phyloP scores from a whole-genome alignment of 148 eudicot species.

The Oxyria digyna region DNA sequence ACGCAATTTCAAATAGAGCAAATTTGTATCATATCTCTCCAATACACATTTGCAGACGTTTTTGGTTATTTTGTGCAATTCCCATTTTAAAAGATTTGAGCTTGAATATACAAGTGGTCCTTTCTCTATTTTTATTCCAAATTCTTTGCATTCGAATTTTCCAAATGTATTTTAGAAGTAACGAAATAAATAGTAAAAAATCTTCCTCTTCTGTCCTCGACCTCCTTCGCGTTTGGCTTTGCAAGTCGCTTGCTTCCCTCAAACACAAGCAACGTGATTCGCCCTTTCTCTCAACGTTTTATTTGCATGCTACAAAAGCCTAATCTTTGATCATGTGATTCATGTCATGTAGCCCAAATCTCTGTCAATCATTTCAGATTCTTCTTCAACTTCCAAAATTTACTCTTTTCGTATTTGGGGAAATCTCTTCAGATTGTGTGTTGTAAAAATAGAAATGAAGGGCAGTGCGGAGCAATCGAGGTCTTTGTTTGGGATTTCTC shows the following conservation, averaged over 20 bases:
- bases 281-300: constrained; percentile 11
- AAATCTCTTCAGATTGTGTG: not conserved
- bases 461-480: constrained; percentile 58
- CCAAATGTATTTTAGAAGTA: not conserved
- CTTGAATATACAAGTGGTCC: not conserved
- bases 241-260: constrained; percentile 3
- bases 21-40: not conserved
- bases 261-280: constrained; percentile 1
- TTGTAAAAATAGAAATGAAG: constrained; percentile 23
- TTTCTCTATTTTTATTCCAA: not conserved
- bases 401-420: not conserved
- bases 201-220: not conserved
- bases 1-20: too few species aligned
- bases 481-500: constrained; percentile 70
- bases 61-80: not conserved
- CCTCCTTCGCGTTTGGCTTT: not conserved
- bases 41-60: not conserved
- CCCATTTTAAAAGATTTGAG: too few species aligned
- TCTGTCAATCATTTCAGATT: not conserved
- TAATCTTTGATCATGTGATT: not conserved
- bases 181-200: not conserved
- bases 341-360: constrained; percentile 4
- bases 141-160: not conserved
- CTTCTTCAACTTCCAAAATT: not conserved
- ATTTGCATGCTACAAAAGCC: constrained; percentile 6